Conservation (phyloP, 495 filamentous ascomycete genomes). For the Thermothielavioides terrestris region DNA sequence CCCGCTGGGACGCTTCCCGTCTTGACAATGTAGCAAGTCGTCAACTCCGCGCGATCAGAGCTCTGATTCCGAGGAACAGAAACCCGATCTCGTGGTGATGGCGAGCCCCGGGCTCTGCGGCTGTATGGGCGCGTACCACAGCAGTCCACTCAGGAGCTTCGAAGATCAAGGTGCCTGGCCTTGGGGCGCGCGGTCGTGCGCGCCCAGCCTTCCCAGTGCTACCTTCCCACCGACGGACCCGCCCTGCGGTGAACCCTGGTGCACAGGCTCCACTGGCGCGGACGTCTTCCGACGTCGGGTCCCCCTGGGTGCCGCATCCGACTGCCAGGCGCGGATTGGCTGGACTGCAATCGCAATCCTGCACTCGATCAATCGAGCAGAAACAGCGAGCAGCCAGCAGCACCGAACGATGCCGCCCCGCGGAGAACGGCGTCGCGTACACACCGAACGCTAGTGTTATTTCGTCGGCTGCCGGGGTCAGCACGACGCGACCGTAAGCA, state of each 20-base stretch:
- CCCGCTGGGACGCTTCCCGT: background rate
- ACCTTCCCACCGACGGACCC: background rate
- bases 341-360: background rate
- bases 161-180: no score
- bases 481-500: background rate
- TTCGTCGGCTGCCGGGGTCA: no score
- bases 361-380: slow-evolving; percentile 5
- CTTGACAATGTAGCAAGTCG: background rate
- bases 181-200: background rate
- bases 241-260: background rate
- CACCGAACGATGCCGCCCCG: no score
- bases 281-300: slow-evolving; percentile 3
- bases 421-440: no score
- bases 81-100: background rate
- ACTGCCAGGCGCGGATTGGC: background rate
- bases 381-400: no score
- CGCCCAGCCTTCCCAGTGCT: background rate
- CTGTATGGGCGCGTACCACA: no score
- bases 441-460: no score
- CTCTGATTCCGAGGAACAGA: background rate
- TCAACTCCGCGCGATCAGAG: no score
- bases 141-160: no score
- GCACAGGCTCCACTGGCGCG: background rate
- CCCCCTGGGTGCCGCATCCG: slow-evolving; percentile 5
- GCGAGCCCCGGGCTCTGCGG: no score